phyloP scores from a whole-genome alignment of 768 basidiomycete species.

The Lactarius hengduanensis region DNA sequence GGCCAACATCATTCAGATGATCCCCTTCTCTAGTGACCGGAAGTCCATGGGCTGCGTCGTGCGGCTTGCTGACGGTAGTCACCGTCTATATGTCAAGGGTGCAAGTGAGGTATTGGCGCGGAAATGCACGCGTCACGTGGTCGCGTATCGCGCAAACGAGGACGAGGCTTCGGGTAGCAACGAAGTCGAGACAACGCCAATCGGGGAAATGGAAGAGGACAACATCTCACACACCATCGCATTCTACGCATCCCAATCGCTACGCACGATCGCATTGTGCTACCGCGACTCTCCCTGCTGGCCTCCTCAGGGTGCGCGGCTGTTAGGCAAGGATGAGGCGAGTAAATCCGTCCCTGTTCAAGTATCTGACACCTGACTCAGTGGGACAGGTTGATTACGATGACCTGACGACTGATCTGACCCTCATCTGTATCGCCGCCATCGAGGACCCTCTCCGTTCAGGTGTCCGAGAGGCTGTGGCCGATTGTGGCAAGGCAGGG shows the following conservation, averaged over 20 bases:
- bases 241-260: slow-evolving; percentile 95
- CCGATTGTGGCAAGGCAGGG: slow-evolving; percentile 83
- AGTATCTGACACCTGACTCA: neutral
- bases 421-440: slow-evolving; percentile 85
- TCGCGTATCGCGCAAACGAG: slow-evolving; percentile 45
- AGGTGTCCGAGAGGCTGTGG: slow-evolving; percentile 86
- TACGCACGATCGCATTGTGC: slow-evolving; percentile 92
- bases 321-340: slow-evolving; percentile 54
- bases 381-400: slow-evolving; percentile 60
- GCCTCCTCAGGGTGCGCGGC: slow-evolving; percentile 61
- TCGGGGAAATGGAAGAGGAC: slow-evolving; percentile 65
- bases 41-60: slow-evolving; percentile 96
- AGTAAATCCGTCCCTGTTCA: slow-evolving; percentile 29
- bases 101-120: slow-evolving; percentile 91
- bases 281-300: slow-evolving; percentile 84
- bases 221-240: slow-evolving; percentile 94
- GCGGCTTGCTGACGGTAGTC: slow-evolving; percentile 48
- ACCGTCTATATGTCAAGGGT: slow-evolving; percentile 84
- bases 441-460: slow-evolving; percentile 95
- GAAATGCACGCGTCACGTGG: slow-evolving; percentile 69
- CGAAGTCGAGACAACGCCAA: slow-evolving; percentile 54
- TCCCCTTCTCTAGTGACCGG: slow-evolving; percentile 90
- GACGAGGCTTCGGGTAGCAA: slow-evolving; percentile 30
- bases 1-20: slow-evolving; percentile 72
- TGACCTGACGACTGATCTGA: slow-evolving; percentile 68